Evolutionary conservation across 345 rosid genomes (phyloP), one percentile per base, ranked within the genome.

Genomic region (Pseudoturritis turrita): DNA sequence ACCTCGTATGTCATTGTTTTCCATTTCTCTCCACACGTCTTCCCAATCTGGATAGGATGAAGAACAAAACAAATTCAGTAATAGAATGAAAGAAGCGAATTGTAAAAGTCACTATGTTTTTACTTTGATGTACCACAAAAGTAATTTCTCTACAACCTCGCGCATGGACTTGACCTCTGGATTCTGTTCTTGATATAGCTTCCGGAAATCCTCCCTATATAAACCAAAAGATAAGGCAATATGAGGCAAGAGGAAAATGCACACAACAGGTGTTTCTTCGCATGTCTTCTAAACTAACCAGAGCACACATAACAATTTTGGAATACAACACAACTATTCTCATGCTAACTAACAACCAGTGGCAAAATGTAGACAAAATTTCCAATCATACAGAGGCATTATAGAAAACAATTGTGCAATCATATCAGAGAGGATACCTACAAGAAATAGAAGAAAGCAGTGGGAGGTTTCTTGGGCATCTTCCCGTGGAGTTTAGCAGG

Each of bases 11-110:
- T 82, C 96, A 94, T 89, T 5, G 85, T 82, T 73, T 88, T 91
- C 98, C 98, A 94, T 83, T 88, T 91, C 80, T 86, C 97, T 70
- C 98, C 97, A 77, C 97, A 88, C 67, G 96, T 91, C 88, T 89
- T 91, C 18, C 98, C 97, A 83, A 94, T 81, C 98, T 91, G 71
- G 46, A 78, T 59, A 61, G 12, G 56, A 65, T 5, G 7, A 25
- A 71, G 51, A 58, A 65, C 2, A 52, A 37, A 26, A 14, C 21
- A 41, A 55, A 36, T 41, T 79, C 62, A 74, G 59, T 61, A 39
- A 40, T 35, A 21, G 39, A 46, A 46, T 3, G 37, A 43, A 45
- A 44, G 43, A 54, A 44, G 51, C 61, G 35, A 31, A 59, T 18
- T 33, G 39, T 3, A 37, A 64, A 3, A 28, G 5, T 50, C 33